These are phyloP conservation scores for Suillus alpinus DNA, from an alignment of 768 basidiomycete genomes.

Conservation along the genomic window DNA sequence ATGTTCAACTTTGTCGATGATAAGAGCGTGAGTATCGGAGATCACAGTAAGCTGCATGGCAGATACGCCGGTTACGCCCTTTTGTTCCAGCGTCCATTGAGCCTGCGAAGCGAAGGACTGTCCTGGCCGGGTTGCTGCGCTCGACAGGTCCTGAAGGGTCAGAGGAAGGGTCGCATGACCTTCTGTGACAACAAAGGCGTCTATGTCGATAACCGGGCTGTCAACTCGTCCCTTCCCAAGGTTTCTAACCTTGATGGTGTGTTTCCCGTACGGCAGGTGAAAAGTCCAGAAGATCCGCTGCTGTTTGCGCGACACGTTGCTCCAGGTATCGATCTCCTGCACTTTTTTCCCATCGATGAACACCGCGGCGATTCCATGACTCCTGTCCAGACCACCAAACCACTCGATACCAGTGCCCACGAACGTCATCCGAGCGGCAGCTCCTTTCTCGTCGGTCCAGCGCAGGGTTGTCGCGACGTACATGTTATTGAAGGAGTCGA, in stretches of 20 bases:
- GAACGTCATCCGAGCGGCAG: constrained; percentile 57
- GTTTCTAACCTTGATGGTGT: constrained; percentile 65
- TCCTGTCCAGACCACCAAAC: constrained; percentile 60
- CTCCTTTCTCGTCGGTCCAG: constrained; percentile 46
- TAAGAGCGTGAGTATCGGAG: constrained; percentile 65
- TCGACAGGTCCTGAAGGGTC: not conserved
- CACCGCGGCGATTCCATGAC: constrained; percentile 55
- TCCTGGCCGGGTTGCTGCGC: not conserved
- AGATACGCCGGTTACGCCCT: constrained; percentile 70
- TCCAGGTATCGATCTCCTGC: constrained; percentile 46
- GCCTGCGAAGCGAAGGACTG: not conserved
- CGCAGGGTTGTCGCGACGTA: constrained; percentile 51
- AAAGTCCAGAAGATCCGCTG: constrained; percentile 67
- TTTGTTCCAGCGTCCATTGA: constrained; percentile 59
- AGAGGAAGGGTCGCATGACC: constrained; percentile 20
- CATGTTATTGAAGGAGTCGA: constrained; percentile 45
- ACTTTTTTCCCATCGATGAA: constrained; percentile 54
- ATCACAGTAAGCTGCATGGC: constrained; percentile 77
- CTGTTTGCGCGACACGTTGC: constrained; percentile 37
- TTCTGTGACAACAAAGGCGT: constrained; percentile 65
- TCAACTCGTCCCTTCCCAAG: constrained; percentile 40
- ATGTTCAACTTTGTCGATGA: constrained; percentile 85
- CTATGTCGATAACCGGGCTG: constrained; percentile 47
- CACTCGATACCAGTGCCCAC: constrained; percentile 76
- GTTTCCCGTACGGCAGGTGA: constrained; percentile 47